Percentiles rank a stretch among this genome's conserved stretches.
These are phyloP conservation scores for Calonectria pauciramosa DNA, from an alignment of 2,329 filamentous ascomycete species.

Conservation along the genomic window DNA sequence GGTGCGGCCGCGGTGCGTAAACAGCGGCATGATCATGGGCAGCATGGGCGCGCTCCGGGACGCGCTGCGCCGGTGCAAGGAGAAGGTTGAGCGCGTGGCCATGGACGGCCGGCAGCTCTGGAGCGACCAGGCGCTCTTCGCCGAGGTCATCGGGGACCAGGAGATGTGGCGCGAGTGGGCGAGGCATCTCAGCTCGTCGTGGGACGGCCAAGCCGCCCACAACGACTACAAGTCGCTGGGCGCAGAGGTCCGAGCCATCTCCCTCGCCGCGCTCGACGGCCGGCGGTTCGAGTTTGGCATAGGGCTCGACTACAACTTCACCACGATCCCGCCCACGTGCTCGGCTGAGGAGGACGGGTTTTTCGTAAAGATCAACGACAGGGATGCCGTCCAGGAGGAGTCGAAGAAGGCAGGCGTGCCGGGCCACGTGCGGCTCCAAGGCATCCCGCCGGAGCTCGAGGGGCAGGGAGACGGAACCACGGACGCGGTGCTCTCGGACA, in stretches of 20 bases:
- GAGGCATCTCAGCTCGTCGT: conserved; percentile 45
- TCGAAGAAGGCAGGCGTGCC: conserved; percentile 50
- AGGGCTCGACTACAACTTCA: conserved; percentile 55
- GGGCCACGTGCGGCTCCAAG: conserved; percentile 45
- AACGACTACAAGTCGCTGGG: conserved; percentile 28
- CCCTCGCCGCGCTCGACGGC: conserved; percentile 45
- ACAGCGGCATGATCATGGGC: conserved; percentile 54
- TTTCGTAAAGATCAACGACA: conserved; percentile 49
- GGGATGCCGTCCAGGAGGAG: conserved; percentile 34
- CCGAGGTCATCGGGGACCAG: conserved; percentile 56
- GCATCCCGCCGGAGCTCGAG: conserved; percentile 46
- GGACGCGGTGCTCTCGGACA: conserved; percentile 31
- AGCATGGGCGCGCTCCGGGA: conserved; percentile 47
- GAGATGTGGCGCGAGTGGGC: conserved; percentile 54
- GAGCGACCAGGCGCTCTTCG: conserved; percentile 56
- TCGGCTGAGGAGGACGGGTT: conserved; percentile 54
- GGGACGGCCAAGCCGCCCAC: conserved; percentile 47
- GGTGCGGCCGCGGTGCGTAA: conserved; percentile 52
- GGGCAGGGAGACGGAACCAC: background rate
- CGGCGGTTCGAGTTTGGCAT: conserved; percentile 55
- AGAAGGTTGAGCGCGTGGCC: conserved; percentile 47
- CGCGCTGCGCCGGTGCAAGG: conserved; percentile 42
- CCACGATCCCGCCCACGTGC: conserved; percentile 53
- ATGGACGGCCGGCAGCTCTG: conserved; percentile 52
- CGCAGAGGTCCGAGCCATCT: conserved; percentile 42